These are phyloP conservation scores for Triticum timopheevii DNA, from an alignment of 176 grass and related monocot genomes.

Conservation along the genomic window DNA sequence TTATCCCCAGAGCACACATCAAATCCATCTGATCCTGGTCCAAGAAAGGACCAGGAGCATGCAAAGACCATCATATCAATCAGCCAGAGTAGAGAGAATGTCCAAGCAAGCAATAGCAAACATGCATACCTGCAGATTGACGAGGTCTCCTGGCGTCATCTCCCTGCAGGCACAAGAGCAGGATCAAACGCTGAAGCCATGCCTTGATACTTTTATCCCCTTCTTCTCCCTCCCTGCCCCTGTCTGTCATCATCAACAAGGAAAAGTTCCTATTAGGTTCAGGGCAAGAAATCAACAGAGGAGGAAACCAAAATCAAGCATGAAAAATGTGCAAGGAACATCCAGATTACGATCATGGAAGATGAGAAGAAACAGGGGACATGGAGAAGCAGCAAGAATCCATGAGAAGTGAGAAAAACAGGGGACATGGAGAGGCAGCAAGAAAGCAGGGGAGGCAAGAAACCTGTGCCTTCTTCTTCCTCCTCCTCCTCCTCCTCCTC, in stretches of 20 bases:
- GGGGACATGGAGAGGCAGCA: not conserved
- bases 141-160: conserved; percentile 6
- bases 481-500: not conserved
- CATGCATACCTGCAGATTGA: conserved; percentile 30
- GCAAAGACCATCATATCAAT: not conserved
- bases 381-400: not conserved
- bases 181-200: conserved; percentile 35
- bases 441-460: not conserved
- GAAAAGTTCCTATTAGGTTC: not conserved
- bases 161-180: not conserved
- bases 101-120: not conserved
- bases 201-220: not conserved
- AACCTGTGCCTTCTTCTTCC: conserved; percentile 13
- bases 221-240: not conserved
- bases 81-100: not conserved
- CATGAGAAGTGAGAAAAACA: not conserved
- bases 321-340: not conserved
- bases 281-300: not conserved
- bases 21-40: not conserved
- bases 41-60: not conserved
- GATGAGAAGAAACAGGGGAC: not conserved
- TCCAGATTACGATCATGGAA: not conserved
- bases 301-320: not conserved
- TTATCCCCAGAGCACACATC: not conserved
- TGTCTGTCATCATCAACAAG: not conserved